Base-by-base conservation (phyloP, 2,329 filamentous ascomycete species). In the Beauveria scarabaeidicola region DNA sequence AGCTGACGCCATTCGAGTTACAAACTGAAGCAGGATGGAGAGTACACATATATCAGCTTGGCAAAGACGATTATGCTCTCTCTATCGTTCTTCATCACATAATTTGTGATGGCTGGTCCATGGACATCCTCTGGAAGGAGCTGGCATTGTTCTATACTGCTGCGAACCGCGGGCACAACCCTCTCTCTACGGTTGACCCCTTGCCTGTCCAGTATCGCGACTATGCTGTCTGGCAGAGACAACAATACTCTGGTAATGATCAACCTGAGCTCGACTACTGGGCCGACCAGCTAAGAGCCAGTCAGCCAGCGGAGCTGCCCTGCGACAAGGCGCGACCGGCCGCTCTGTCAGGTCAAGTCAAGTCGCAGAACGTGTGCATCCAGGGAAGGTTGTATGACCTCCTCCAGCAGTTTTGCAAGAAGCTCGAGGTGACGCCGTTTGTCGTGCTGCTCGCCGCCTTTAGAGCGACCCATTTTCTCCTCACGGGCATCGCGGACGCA, bases 191-290 rank as follows among this genome's bases (percentile, higher is more conserved):
- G 3, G n/a, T 66, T 3, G 21, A 51, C 0, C 65, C 67, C 0
- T 56, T 69, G 0, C 63, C 67, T 0, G 63, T 69, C 15, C 66
- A 68, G 46, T 69, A 68, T 29, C 54, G 63, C 2, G 66, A 69
- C 54, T 68, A 63, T n/a, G 52, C 68, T 1, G 32, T 52, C 1
- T 63, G 64, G 64, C 63, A 67, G 27, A 65, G 58, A 57, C 36
- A 63, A 2, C 13, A 60, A 8, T 52, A 51, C 3, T 58, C 65
- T 32, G 36, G 52, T 1, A 52, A 51, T 6, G 48, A 64, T 4
- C 52, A 65, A 3, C 50, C 38, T 2, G 66, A 66, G 38, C 52
- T 67, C 1, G 52, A 63, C 1, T 67, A 66, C 48, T 66, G 64
- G 65, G 41, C 41, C 5, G 15, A 52, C 19, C 52, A 64, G 11